Conservation (phyloP, 2,329 filamentous ascomycete species). For the Nectriaceae sp. region DNA sequence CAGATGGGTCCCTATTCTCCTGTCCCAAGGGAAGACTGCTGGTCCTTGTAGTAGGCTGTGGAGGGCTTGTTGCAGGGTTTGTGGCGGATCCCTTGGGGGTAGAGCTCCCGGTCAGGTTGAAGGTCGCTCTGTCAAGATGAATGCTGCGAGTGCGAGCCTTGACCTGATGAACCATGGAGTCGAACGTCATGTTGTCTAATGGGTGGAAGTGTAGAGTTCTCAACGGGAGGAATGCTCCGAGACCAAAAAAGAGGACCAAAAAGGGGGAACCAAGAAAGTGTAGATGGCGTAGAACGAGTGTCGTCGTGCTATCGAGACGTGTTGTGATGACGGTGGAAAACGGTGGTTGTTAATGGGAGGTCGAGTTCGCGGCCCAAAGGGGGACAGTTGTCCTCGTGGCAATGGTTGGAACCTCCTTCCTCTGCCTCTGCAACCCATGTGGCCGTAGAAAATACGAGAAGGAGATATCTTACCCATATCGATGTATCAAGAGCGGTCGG, state of each 20-base stretch:
- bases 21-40: slow-evolving; percentile 30
- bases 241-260: slow-evolving; percentile 38
- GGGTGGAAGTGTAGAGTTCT: slow-evolving; percentile 25
- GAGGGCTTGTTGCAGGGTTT: slow-evolving; percentile 13
- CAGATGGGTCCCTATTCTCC: slow-evolving; percentile 9
- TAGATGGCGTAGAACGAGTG: slow-evolving; percentile 46
- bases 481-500: slow-evolving; percentile 41
- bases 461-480: slow-evolving; percentile 43
- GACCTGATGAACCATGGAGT: slow-evolving; percentile 45
- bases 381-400: slow-evolving; percentile 22
- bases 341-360: slow-evolving; percentile 7
- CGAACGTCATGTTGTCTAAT: slow-evolving; percentile 40
- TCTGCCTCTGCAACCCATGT: slow-evolving; percentile 28
- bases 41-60: slow-evolving; percentile 34
- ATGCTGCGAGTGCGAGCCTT: slow-evolving; percentile 50
- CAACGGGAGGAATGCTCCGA: slow-evolving; percentile 26
- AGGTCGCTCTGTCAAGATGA: slow-evolving; percentile 44
- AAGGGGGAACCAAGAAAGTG: slow-evolving; percentile 46
- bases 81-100: slow-evolving; percentile 12
- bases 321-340: slow-evolving; percentile 25
- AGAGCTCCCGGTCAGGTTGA: slow-evolving; percentile 16
- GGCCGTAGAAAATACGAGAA: slow-evolving; percentile 26
- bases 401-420: slow-evolving; percentile 22
- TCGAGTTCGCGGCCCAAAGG: slow-evolving; percentile 8
- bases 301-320: slow-evolving; percentile 33